Base-by-base conservation (phyloP, 495 filamentous ascomycete species). In the Melanomma pulvis-pyrius region DNA sequence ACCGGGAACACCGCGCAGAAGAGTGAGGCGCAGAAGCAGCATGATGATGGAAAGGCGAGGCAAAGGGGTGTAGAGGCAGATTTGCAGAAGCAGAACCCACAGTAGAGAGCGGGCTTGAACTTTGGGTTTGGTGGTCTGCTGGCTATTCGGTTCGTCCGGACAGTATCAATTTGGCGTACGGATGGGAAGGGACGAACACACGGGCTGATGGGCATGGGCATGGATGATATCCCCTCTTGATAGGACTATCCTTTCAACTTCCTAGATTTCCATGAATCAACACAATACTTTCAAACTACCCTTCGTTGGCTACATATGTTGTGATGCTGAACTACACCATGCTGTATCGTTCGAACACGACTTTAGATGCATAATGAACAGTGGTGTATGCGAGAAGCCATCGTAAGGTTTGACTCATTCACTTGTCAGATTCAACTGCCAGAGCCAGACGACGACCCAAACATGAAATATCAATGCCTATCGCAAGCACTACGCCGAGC, bases 21-120 rank as follows among this genome's bases (percentile, higher is more conserved):
- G 80, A 63, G 75, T 72, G 79, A 84, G 68, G 85, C 82, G 52
- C 80, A 87, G 76, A 72, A 84, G 49, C 81, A 88, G 74, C 93
- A 96, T 70, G 93, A 96, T 73, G 77, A 83, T 69, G 93, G 93
- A 34, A 97, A 97, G 85, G 92, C 89, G 25, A 80, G 84, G 73
- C 89, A 96, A 82, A 82, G 93, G 13, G 88, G 93, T 57, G 93
- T 88, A 12, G 93, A 97, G 84, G 77, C 79, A 25, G 93, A 96
- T 74, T 85, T 97, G 60, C 76, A 86, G 70, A 92, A 91, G 84
- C 83, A 89, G 79, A 75, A 39, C 28, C 29, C 41, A 13, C 36
- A 60, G 56, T 67, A 60, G 63, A 26, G 1, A 24, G 19, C 39
- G 39, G 39, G 13, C 32, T 36, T 36, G 32, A 36, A 36, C 6